Conservation (phyloP, 2,329 filamentous ascomycete species). For the Arthroderma uncinatum region DNA sequence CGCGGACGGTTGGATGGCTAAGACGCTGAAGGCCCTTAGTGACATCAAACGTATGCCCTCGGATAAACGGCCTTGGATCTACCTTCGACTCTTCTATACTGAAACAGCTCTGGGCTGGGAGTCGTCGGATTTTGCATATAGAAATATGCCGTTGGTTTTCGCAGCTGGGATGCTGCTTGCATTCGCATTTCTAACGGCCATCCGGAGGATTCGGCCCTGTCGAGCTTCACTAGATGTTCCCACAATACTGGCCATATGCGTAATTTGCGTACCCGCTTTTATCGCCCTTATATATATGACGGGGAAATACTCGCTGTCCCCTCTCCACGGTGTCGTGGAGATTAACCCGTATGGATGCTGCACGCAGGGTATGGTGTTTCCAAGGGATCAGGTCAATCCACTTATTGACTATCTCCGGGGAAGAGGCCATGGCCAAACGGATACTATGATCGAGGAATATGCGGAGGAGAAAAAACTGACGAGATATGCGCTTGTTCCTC, state of each 20-base stretch:
- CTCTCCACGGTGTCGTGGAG: slow-evolving; percentile 18
- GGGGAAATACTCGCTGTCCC: slow-evolving; percentile 20
- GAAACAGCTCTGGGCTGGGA: slow-evolving; percentile 23
- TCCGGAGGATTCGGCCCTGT: slow-evolving; percentile 13
- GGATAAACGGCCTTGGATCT: slow-evolving; percentile 19
- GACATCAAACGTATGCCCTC: slow-evolving; percentile 9
- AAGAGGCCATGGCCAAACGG: slow-evolving; percentile 18
- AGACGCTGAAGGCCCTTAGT: slow-evolving; percentile 19
- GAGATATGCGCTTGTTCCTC: slow-evolving; percentile 25
- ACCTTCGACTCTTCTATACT: slow-evolving; percentile 27
- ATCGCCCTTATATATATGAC: slow-evolving; percentile 19
- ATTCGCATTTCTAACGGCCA: slow-evolving; percentile 6
- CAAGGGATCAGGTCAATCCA: slow-evolving; percentile 15
- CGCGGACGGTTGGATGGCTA: slow-evolving; percentile 28
- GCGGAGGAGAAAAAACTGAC: slow-evolving; percentile 19
- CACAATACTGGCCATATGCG: slow-evolving; percentile 16
- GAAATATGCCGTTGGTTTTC: slow-evolving; percentile 20
- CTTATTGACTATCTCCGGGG: slow-evolving; percentile 16
- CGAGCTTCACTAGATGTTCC: slow-evolving; percentile 13
- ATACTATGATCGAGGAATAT: slow-evolving; percentile 22
- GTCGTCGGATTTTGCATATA: slow-evolving; percentile 17
- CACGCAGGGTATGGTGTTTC: slow-evolving; percentile 26
- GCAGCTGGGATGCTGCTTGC: slow-evolving; percentile 9
- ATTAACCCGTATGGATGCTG: slow-evolving; percentile 25
- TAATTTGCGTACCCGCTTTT: slow-evolving; percentile 18